Conservation (phyloP, 169 alveolate genomes). For the Babesia divergens region DNA sequence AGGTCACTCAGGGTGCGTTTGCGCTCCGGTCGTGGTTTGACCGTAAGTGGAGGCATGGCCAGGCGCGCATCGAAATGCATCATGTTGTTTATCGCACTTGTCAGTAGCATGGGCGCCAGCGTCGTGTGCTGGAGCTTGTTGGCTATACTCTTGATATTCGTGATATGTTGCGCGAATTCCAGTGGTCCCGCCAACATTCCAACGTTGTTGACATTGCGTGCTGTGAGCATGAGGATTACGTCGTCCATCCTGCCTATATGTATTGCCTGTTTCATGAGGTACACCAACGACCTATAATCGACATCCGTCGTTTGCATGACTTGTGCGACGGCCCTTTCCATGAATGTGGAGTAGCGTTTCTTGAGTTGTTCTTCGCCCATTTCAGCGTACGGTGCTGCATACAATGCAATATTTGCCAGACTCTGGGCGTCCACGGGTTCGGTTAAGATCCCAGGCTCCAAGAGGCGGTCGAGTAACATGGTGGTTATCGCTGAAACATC, state of each 20-base stretch:
- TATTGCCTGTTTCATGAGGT: conserved; percentile 16
- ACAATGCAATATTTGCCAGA: neutral
- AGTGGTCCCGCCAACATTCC: conserved; percentile 15
- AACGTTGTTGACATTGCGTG: neutral
- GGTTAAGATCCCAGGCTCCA: neutral
- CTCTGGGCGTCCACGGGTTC: neutral
- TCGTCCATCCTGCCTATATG: neutral
- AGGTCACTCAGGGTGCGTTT: conserved; percentile 20
- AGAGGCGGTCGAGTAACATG: neutral
- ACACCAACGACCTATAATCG: conserved; percentile 3
- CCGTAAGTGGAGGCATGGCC: conserved; percentile 14
- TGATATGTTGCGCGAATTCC: conserved; percentile 10
- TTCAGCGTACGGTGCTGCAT: conserved; percentile 2
- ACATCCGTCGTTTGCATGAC: conserved; percentile 14
- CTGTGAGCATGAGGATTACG: conserved; percentile 3
- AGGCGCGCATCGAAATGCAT: conserved; percentile 1
- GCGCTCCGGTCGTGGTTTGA: conserved; percentile 10
- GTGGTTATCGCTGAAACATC: no score
- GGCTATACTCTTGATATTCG: neutral
- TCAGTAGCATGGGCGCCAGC: neutral
- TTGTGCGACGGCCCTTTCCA: neutral
- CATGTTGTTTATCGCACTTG: conserved; percentile 14
- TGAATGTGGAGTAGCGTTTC: neutral
- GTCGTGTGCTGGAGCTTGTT: neutral
- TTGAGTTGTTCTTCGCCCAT: neutral